Evolutionary conservation across 495 filamentous ascomycete genomes (phyloP).

Genomic region (Talaromyces ruber): DNA sequence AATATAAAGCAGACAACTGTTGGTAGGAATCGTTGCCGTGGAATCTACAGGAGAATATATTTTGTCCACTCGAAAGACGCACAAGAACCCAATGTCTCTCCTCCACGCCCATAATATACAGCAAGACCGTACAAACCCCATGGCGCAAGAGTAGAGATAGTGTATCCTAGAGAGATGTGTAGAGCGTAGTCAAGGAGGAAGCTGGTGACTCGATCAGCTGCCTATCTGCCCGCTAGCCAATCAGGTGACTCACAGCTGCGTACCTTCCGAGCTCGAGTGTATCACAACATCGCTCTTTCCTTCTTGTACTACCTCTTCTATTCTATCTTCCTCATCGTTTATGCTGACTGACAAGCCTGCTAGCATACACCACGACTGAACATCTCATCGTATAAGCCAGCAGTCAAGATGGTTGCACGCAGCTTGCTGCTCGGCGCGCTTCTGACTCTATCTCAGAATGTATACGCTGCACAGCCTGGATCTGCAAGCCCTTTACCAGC

Average conservation of each 20-base stretch:
- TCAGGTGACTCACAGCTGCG: neutral
- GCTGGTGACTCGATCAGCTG: neutral
- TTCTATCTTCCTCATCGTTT: too few relatives aligned
- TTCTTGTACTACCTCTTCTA: neutral
- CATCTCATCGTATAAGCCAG: neutral
- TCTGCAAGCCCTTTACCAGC: conserved; percentile 72
- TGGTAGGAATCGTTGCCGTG: neutral
- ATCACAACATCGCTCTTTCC: neutral
- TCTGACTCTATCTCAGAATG: conserved; percentile 11
- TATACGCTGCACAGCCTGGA: conserved; percentile 62
- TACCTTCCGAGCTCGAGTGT: neutral
- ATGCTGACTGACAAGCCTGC: neutral
- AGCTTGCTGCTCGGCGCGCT: conserved; percentile 7
- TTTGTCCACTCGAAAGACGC: too few relatives aligned
- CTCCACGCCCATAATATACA: neutral
- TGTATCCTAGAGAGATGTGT: neutral
- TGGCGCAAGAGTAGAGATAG: neutral
- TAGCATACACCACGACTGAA: neutral
- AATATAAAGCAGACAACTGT: neutral
- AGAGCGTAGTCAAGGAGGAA: neutral
- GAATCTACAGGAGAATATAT: neutral
- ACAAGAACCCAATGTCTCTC: neutral
- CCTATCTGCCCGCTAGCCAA: neutral
- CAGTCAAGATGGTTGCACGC: conserved; percentile 1
- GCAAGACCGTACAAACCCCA: neutral